Conservation (phyloP, 805 yeast genomes). For the Grigorovia transvaalensis region DNA sequence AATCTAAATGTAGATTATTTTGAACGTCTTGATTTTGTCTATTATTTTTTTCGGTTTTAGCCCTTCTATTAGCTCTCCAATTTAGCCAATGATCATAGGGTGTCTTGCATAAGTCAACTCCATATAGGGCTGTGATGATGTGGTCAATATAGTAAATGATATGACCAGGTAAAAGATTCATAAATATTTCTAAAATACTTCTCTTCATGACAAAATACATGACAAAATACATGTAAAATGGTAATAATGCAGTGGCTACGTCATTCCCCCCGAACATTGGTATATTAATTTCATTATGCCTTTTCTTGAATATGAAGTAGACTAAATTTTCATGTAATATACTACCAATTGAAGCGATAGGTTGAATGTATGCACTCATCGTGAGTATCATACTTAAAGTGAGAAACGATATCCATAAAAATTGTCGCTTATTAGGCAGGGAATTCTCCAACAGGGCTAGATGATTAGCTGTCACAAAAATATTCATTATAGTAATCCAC, state of each 20-base stretch:
- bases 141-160: slow-evolving; percentile 21
- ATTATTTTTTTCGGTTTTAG: background rate
- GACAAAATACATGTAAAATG: slow-evolving; percentile 15
- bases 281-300: slow-evolving; percentile 12
- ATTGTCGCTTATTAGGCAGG: slow-evolving; percentile 14
- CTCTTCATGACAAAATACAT: slow-evolving; percentile 14
- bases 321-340: slow-evolving; percentile 21
- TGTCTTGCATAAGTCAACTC: slow-evolving; percentile 19
- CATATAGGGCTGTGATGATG: slow-evolving; percentile 17
- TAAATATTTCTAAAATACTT: slow-evolving; percentile 13
- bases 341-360: slow-evolving; percentile 19
- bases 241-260: slow-evolving; percentile 14
- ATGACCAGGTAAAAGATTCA: slow-evolving; percentile 25
- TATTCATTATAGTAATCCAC: slow-evolving; percentile 15
- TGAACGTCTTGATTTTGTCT: background rate
- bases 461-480: slow-evolving; percentile 15
- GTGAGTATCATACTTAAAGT: slow-evolving; percentile 10
- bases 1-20: background rate
- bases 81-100: slow-evolving; percentile 21
- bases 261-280: slow-evolving; percentile 16
- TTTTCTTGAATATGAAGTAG: slow-evolving; percentile 18
- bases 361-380: slow-evolving; percentile 20
- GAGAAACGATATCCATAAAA: slow-evolving; percentile 19
- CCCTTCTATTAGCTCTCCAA: slow-evolving; percentile 3
- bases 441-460: slow-evolving; percentile 22